Evolutionary conservation across 768 basidiomycete species (phyloP).

Genomic region (Psilocybe tampanensis): DNA sequence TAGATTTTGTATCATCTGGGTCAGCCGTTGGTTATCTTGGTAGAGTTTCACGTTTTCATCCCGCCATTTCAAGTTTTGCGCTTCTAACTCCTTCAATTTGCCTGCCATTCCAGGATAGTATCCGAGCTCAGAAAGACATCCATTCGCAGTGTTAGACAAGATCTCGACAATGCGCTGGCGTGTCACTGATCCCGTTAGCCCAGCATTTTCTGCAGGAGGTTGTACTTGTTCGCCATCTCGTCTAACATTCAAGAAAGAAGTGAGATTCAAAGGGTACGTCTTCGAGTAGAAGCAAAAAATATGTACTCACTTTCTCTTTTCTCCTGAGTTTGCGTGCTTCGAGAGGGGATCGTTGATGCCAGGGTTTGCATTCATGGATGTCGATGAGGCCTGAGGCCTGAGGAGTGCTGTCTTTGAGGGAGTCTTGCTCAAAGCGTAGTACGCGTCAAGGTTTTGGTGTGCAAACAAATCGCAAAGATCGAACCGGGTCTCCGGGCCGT

Average conservation of each 20-base stretch:
- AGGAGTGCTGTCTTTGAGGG: not conserved
- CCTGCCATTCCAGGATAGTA: conserved; percentile 45
- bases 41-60: conserved; percentile 40
- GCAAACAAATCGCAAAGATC: no score
- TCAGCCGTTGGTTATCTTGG: conserved; percentile 40
- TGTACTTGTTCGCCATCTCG: conserved; percentile 5
- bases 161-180: conserved; percentile 45
- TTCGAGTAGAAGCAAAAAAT: not conserved
- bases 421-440: no score
- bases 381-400: no score
- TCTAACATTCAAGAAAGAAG: conserved; percentile 1
- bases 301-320: conserved; percentile 15
- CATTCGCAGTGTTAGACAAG: conserved; percentile 45
- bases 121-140: conserved; percentile 48
- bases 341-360: not conserved
- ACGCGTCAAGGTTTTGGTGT: no score
- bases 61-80: conserved; percentile 31
- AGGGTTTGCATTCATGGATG: not conserved
- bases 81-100: conserved; percentile 37
- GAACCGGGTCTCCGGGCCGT: no score
- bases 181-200: conserved; percentile 15
- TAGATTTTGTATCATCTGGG: conserved; percentile 21
- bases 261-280: not conserved
- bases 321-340: conserved; percentile 5
- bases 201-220: not conserved